phyloP scores from a whole-genome alignment of 2,329 filamentous ascomycete genomes.

The Fusarium transvaalense region DNA sequence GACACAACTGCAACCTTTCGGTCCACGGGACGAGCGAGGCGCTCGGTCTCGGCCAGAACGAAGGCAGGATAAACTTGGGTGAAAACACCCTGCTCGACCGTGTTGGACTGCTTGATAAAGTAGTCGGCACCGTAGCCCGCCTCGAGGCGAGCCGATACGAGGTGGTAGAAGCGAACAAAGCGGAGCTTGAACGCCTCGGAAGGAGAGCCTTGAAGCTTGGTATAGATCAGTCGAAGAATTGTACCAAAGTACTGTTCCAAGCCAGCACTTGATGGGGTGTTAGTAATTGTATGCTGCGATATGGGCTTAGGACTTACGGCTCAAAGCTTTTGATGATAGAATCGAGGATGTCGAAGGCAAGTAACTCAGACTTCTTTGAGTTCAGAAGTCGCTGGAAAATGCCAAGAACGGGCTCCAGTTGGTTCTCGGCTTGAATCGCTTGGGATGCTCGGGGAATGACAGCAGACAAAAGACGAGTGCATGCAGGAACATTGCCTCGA shows the following conservation, averaged over 20 bases:
- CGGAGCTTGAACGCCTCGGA: slow-evolving; percentile 86
- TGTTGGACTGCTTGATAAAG: slow-evolving; percentile 87
- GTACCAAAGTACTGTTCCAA: slow-evolving; percentile 83
- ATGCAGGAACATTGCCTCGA: slow-evolving; percentile 90
- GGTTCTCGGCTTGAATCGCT: slow-evolving; percentile 80
- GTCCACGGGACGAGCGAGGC: slow-evolving; percentile 87
- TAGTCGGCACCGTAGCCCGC: slow-evolving; percentile 91
- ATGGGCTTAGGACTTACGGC: slow-evolving; percentile 64
- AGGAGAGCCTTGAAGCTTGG: slow-evolving; percentile 74
- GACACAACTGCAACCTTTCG: slow-evolving; percentile 95
- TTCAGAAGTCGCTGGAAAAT: slow-evolving; percentile 93
- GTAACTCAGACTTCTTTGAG: slow-evolving; percentile 84
- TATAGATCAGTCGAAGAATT: slow-evolving; percentile 86
- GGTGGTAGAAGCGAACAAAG: slow-evolving; percentile 95
- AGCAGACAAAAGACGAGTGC: slow-evolving; percentile 85
- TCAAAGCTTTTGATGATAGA: slow-evolving; percentile 80
- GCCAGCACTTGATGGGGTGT: slow-evolving; percentile 60
- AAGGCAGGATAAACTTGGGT: slow-evolving; percentile 86
- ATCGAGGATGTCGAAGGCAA: slow-evolving; percentile 92
- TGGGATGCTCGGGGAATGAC: slow-evolving; percentile 83
- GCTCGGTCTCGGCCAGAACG: slow-evolving; percentile 89
- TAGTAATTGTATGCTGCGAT: slow-evolving; percentile 27
- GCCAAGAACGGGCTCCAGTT: slow-evolving; percentile 88
- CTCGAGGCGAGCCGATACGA: slow-evolving; percentile 82
- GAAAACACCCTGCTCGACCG: slow-evolving; percentile 84